Percentiles rank a stretch among this genome's conserved stretches.
Evolutionary conservation across 1,284 basidiomycete genomes (phyloP).

Genomic region (Phylloporus sp.): DNA sequence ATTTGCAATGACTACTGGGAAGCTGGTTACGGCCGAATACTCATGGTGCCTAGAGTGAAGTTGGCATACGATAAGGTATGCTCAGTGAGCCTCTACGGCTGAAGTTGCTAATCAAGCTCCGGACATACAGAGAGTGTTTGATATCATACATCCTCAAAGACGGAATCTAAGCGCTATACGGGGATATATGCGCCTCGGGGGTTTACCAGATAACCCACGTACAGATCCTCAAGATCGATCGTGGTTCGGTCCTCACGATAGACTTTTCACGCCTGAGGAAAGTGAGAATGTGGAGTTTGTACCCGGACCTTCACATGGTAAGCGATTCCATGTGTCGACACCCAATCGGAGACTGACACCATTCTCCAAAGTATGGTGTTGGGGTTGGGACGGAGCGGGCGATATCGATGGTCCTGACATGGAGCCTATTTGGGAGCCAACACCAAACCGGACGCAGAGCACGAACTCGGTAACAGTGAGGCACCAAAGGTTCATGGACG

Average conservation of each 20-base stretch:
- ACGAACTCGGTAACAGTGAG: constrained; percentile 70
- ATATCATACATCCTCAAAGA: constrained; percentile 88
- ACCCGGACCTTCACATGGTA: constrained; percentile 86
- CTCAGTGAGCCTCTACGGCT: constrained; percentile 12
- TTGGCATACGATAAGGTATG: constrained; percentile 89
- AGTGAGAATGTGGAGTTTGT: constrained; percentile 73
- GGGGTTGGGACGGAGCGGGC: constrained; percentile 98
- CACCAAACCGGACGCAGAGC: constrained; percentile 69
- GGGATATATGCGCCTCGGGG: constrained; percentile 88
- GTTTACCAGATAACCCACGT: constrained; percentile 90
- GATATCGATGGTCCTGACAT: constrained; percentile 94
- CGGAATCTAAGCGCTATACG: constrained; percentile 93
- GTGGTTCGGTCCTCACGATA: constrained; percentile 96
- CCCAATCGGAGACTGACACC: constrained; percentile 2
- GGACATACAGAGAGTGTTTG: constrained; percentile 76
- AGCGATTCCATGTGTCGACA: constrained; percentile 35
- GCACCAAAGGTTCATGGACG: constrained; percentile 64
- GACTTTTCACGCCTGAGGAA: constrained; percentile 89
- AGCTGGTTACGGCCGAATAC: constrained; percentile 89
- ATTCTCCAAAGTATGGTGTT: constrained; percentile 82
- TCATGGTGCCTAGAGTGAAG: constrained; percentile 96
- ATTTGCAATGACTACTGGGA: constrained; percentile 97
- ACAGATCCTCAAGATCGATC: constrained; percentile 93
- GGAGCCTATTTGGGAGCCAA: constrained; percentile 92
- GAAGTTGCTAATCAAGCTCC: constrained; percentile 7